Evolutionary conservation across 2,329 filamentous ascomycete genomes (phyloP).

Genomic region (Spiromastix sp.): DNA sequence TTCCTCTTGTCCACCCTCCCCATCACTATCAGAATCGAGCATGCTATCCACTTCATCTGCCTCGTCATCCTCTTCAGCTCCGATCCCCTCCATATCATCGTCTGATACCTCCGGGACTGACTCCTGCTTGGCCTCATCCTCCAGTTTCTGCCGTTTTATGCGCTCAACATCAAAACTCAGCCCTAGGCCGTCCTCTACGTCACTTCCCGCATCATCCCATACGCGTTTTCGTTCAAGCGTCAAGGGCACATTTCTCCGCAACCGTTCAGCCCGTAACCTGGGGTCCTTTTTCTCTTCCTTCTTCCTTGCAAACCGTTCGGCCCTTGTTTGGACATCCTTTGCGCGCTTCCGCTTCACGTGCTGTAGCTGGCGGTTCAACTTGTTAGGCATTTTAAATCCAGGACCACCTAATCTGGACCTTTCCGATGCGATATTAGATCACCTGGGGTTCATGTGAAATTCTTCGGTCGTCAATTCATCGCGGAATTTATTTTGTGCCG

Average conservation of each 20-base stretch:
- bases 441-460: neutral
- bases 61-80: slow-evolving; percentile 43
- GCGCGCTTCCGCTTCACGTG: slow-evolving; percentile 72
- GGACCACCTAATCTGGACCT: slow-evolving; percentile 35
- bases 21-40: slow-evolving; percentile 49
- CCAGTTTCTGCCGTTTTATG: slow-evolving; percentile 37
- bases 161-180: slow-evolving; percentile 39
- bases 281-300: slow-evolving; percentile 81
- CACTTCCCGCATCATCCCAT: slow-evolving; percentile 66
- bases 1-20: slow-evolving; percentile 39
- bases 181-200: slow-evolving; percentile 36
- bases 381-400: slow-evolving; percentile 58
- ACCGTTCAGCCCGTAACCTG: slow-evolving; percentile 58
- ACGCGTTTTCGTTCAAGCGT: slow-evolving; percentile 82
- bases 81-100: slow-evolving; percentile 27
- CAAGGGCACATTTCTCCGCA: slow-evolving; percentile 66
- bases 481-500: neutral
- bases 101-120: slow-evolving; percentile 26
- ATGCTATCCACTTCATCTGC: slow-evolving; percentile 63
- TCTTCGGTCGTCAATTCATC: neutral
- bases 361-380: slow-evolving; percentile 65
- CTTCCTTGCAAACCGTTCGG: slow-evolving; percentile 66
- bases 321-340: slow-evolving; percentile 62
- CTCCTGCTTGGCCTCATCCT: slow-evolving; percentile 25
- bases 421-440: slow-evolving; percentile 38